Evolutionary conservation across 2,329 filamentous ascomycete genomes (phyloP).

Genomic region (Penicillium decumbens): DNA sequence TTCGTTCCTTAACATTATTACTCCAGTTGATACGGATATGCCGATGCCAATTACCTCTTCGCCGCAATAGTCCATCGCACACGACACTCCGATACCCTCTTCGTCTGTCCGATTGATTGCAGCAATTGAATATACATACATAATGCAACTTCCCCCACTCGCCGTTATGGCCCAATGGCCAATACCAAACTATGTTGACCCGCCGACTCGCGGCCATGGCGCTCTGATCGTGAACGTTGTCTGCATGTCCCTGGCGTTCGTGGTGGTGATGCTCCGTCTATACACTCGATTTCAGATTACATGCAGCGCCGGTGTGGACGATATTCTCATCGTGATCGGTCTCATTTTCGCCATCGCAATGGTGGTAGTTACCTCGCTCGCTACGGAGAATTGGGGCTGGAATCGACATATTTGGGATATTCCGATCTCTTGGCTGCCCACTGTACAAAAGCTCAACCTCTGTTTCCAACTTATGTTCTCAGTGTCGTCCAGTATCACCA

Average conservation of each 20-base stretch:
- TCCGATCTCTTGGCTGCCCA: constrained; percentile 24
- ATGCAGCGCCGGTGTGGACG: constrained; percentile 47
- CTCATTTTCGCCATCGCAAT: constrained; percentile 41
- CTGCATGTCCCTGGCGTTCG: constrained; percentile 38
- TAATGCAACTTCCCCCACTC: constrained; percentile 41
- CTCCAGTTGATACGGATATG: not conserved
- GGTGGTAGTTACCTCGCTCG: constrained; percentile 31
- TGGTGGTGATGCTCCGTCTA: constrained; percentile 43
- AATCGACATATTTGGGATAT: constrained; percentile 44
- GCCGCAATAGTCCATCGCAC: not conserved
- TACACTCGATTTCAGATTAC: constrained; percentile 46
- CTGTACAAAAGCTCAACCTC: constrained; percentile 36
- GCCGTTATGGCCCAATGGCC: constrained; percentile 45
- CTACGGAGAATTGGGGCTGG: constrained; percentile 33
- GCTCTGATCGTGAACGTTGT: constrained; percentile 42
- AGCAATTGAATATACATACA: constrained; percentile 1
- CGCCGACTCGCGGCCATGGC: constrained; percentile 42
- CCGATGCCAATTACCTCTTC: not conserved
- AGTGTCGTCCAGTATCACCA: constrained; percentile 33
- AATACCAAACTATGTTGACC: constrained; percentile 46
- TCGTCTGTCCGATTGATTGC: not conserved
- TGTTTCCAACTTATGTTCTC: constrained; percentile 37
- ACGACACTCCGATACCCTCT: not conserved
- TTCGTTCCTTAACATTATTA: not conserved
- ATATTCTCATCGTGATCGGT: constrained; percentile 44